These are phyloP conservation scores for Lepiota subincarnata DNA, from an alignment of 768 basidiomycete species.

Conservation along the genomic window DNA sequence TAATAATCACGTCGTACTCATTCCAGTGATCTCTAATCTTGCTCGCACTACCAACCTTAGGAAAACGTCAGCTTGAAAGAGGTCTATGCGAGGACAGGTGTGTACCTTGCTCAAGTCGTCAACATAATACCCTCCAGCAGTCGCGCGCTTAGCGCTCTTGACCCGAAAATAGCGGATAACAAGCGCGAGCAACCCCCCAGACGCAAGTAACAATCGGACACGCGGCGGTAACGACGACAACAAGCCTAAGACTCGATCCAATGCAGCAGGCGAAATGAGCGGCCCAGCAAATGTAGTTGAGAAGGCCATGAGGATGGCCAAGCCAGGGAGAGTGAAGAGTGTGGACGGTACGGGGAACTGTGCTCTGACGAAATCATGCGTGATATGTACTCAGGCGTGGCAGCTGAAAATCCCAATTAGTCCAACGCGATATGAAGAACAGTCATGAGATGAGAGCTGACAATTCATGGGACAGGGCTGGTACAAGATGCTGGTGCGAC, in stretches of 20 bases:
- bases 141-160: not conserved
- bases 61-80: not conserved
- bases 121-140: not conserved
- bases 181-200: conserved; percentile 5
- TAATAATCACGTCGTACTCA: conserved; percentile 46
- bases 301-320: not conserved
- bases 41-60: conserved; percentile 8
- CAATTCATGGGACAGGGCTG: no score
- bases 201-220: conserved; percentile 6
- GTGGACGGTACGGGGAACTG: not conserved
- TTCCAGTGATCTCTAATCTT: conserved; percentile 6
- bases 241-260: not conserved
- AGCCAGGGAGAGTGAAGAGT: not conserved
- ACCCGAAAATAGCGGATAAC: conserved; percentile 1
- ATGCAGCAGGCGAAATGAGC: not conserved
- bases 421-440: no score
- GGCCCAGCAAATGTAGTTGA: not conserved
- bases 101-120: conserved; percentile 1
- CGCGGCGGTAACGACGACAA: conserved; percentile 3
- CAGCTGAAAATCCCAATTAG: no score
- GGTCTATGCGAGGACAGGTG: no score
- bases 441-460: no score
- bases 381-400: no score
- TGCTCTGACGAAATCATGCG: no score
- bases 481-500: no score